Base-by-base conservation (phyloP, 2,329 filamentous ascomycete genomes). In the Colletotrichum ledebouriae region DNA sequence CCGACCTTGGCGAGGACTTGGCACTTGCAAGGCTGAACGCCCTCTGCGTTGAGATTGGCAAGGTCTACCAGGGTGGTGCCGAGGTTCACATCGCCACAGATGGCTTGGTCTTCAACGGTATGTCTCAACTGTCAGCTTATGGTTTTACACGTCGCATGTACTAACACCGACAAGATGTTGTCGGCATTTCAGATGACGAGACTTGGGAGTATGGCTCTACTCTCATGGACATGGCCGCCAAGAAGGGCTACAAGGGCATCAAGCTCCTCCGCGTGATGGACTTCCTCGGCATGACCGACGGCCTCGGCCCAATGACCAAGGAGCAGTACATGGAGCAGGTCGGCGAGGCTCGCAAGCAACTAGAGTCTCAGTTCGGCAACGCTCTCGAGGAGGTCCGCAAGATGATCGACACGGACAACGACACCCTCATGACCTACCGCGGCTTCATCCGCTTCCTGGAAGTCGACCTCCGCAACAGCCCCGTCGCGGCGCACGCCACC, bases 1-100 rank as follows among this genome's bases (percentile, higher is more conserved):
- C 81, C 0, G 81, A 83, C 53, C 73, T 80, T n/a, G 81, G 77
- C 4, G 81, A 83, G 63, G 78, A 81, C 44, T 60, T 83, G 33
- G 80, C 81, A 3, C 73, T 83, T 10, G 71, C 73, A 4, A 78
- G 79, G 53, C 71, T 84, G 59, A 79, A 82, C 49, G 75, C 75
- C 0, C 71, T 83, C 25, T 82, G 80, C 49, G 74, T 76, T 17
- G 76, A 75, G 29, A 79, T 83, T n/a, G 72, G 72, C 10, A 74
- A 76, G 10, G 69, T 81, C 2, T 83, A 83, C 63, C 69, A 73
- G 11, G 78, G 76, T 15, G 81, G 80, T 5, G 81, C 80, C 3
- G 73, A 80, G 44, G 73, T 82, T 2, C 75, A 78, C 61, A 82
- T 84, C 44, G 78, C 76, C 37, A 82, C 81, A 0, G 82, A 84